Evolutionary conservation across 2,329 filamentous ascomycete genomes (phyloP).

Genomic region (Aquanectria penicillioides): DNA sequence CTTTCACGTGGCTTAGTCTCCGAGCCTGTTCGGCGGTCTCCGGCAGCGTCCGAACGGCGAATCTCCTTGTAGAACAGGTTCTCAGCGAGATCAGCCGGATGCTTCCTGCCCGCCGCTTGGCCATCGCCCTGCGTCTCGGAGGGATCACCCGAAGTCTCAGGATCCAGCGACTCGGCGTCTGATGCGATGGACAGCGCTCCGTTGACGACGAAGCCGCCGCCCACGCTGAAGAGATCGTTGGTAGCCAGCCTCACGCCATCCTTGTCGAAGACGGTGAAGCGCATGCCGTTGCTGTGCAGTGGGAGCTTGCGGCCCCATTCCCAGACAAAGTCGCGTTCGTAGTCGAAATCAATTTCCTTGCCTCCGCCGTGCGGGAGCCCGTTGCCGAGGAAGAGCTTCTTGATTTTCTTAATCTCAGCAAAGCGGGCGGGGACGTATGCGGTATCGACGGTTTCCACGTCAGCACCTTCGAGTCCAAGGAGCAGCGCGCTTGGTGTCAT

Average conservation of each 20-base stretch:
- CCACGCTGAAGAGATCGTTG: slow-evolving; percentile 62
- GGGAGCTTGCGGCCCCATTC: slow-evolving; percentile 63
- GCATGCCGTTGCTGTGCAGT: slow-evolving; percentile 63
- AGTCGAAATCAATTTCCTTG: slow-evolving; percentile 60
- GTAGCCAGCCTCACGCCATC: slow-evolving; percentile 58
- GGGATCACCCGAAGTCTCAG: background rate
- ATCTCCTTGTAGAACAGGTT: slow-evolving; percentile 65
- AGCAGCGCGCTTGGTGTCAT: slow-evolving; percentile 62
- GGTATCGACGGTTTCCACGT: slow-evolving; percentile 61
- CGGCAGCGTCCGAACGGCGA: slow-evolving; percentile 55
- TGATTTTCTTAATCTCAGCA: slow-evolving; percentile 55
- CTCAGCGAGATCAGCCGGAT: slow-evolving; percentile 60
- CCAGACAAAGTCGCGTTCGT: slow-evolving; percentile 60
- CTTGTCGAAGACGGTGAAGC: slow-evolving; percentile 59
- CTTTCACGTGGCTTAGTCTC: slow-evolving; percentile 52
- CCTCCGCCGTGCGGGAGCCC: slow-evolving; percentile 52
- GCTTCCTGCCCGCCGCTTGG: slow-evolving; percentile 38
- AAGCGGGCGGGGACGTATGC: slow-evolving; percentile 59
- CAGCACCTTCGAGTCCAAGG: slow-evolving; percentile 59
- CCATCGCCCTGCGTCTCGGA: background rate
- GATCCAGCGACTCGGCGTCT: slow-evolving; percentile 28
- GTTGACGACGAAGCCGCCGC: slow-evolving; percentile 63
- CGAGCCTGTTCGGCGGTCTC: slow-evolving; percentile 55
- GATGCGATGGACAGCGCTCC: slow-evolving; percentile 57
- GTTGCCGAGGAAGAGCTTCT: slow-evolving; percentile 56